Conservation (phyloP, 768 basidiomycete genomes). For the Flagelloscypha sp. region DNA sequence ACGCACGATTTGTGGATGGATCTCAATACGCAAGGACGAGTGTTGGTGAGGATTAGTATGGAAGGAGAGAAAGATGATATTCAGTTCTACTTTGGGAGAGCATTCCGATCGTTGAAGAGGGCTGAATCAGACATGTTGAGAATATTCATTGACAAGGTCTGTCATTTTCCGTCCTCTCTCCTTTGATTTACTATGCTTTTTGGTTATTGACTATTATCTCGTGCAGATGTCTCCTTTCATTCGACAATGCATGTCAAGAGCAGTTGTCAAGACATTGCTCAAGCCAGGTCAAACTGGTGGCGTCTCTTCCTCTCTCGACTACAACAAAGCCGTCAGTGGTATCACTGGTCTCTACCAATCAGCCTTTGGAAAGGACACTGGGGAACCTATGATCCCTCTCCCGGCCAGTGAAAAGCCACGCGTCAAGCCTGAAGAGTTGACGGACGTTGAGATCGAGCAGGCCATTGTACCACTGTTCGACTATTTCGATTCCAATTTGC, state of each 20-base stretch:
- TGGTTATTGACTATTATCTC: background rate
- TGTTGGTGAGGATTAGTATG: constrained; percentile 89
- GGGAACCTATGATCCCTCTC: constrained; percentile 72
- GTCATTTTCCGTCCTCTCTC: too few relatives aligned
- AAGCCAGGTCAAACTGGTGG: constrained; percentile 54
- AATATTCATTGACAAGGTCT: constrained; percentile 93
- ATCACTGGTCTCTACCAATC: constrained; percentile 76
- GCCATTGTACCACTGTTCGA: constrained; percentile 90
- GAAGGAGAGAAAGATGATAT: constrained; percentile 99
- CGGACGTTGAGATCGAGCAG: constrained; percentile 89
- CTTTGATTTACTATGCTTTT: constrained; percentile 1
- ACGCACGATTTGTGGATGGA: constrained; percentile 91
- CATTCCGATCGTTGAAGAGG: constrained; percentile 86
- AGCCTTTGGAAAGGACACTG: constrained; percentile 56
- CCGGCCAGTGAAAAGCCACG: constrained; percentile 70
- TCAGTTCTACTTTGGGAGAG: constrained; percentile 94
- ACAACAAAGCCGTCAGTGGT: constrained; percentile 83
- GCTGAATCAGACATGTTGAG: constrained; percentile 94
- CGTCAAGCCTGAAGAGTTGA: constrained; percentile 70
- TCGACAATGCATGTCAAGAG: constrained; percentile 74
- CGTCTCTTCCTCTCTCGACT: constrained; percentile 53
- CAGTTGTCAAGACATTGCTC: constrained; percentile 67
- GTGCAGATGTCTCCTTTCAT: constrained; percentile 94
- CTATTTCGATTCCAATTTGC: constrained; percentile 90
- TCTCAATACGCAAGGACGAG: constrained; percentile 76